Conservation (phyloP, 2,329 filamentous ascomycete species). For the Ilyonectria sp. region DNA sequence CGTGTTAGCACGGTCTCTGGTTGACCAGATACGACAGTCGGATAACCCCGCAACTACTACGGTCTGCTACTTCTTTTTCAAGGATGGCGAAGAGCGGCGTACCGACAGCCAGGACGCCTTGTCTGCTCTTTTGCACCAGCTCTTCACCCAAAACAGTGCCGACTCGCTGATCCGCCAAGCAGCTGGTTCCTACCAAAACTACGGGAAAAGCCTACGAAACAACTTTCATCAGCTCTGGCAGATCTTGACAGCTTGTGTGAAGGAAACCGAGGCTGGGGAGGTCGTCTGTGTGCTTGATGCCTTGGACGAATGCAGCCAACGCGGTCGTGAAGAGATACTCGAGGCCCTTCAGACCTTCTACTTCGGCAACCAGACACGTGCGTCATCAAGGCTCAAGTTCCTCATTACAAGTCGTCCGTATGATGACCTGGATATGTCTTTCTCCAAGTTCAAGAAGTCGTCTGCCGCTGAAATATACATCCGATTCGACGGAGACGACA, state of each 20-base stretch:
- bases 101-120: not conserved
- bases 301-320: not conserved
- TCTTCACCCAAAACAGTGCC: not conserved
- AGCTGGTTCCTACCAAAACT: too few species aligned
- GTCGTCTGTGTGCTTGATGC: not conserved
- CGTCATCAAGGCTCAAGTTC: slow-evolving; percentile 48
- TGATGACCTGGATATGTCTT: slow-evolving; percentile 38
- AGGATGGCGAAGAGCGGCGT: not conserved
- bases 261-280: not conserved
- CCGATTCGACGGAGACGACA: slow-evolving; percentile 47
- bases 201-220: not conserved
- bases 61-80: not conserved
- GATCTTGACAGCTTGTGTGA: slow-evolving; percentile 24
- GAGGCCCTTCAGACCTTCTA: slow-evolving; percentile 44
- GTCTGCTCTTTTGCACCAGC: not conserved
- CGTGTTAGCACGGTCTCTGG: not conserved
- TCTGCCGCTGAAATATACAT: slow-evolving; percentile 33
- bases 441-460: slow-evolving; percentile 19
- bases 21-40: not conserved
- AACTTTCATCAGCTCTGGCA: slow-evolving; percentile 29
- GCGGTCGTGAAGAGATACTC: slow-evolving; percentile 40
- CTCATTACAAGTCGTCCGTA: slow-evolving; percentile 53
- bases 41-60: not conserved
- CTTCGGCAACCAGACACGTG: not conserved
- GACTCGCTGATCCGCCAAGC: not conserved